Evolutionary conservation across 306 rosid genomes (phyloP).

Genomic region (Mimosa bimucronata): DNA sequence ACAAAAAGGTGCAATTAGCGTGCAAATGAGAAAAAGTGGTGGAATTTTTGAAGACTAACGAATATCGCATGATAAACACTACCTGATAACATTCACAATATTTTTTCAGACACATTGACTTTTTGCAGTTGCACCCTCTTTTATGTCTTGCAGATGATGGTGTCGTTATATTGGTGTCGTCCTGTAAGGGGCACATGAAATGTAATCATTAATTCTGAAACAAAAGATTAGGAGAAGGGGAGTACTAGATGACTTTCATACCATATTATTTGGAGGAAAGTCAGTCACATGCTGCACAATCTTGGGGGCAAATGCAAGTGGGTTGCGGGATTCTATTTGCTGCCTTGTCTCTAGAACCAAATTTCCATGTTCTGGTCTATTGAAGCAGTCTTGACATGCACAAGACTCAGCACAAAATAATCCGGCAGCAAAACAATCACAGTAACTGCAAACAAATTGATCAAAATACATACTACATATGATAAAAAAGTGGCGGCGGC

Average conservation of each 20-base stretch:
- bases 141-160: conserved; percentile 63
- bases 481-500: background rate
- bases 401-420: conserved; percentile 51
- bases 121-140: conserved; percentile 68
- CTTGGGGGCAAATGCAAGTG: conserved; percentile 65
- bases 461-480: background rate
- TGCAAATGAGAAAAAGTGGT: background rate
- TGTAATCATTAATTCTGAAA: background rate
- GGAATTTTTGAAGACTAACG: background rate
- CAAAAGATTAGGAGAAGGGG: background rate
- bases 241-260: conserved; percentile 26
- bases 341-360: conserved; percentile 43
- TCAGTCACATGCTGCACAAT: conserved; percentile 42
- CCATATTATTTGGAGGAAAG: conserved; percentile 42
- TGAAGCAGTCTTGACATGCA: conserved; percentile 65
- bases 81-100: conserved; percentile 77
- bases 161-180: conserved; percentile 37
- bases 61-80: background rate
- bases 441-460: conserved; percentile 48
- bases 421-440: conserved; percentile 67
- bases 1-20: background rate
- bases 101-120: conserved; percentile 62
- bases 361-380: conserved; percentile 48
- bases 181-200: conserved; percentile 36
- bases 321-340: conserved; percentile 53